Evolutionary conservation across 139 green algal species (phyloP).

Genomic region (Zygnema circumcarinatum): DNA sequence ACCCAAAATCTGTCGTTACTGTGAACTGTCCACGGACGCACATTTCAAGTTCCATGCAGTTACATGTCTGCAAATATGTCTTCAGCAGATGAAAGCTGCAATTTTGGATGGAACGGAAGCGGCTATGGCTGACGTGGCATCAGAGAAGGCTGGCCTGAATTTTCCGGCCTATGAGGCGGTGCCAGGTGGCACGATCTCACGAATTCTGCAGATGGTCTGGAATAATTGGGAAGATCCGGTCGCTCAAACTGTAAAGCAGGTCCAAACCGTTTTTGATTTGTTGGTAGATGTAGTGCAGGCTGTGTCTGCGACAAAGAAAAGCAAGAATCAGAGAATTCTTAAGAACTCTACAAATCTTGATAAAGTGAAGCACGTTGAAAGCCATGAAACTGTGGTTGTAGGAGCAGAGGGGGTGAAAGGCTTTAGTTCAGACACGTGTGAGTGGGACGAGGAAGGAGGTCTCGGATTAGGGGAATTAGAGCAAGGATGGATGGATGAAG

Average conservation of each 20-base stretch:
- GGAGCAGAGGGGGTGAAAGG: too few relatives aligned
- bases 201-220: conserved; percentile 59
- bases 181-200: neutral
- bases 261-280: conserved; percentile 58
- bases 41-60: conserved; percentile 61
- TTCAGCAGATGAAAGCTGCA: conserved; percentile 57
- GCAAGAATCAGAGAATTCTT: neutral
- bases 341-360: neutral
- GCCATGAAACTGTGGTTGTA: neutral
- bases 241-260: conserved; percentile 63
- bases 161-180: conserved; percentile 20
- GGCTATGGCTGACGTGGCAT: neutral
- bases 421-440: too few relatives aligned
- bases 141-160: neutral
- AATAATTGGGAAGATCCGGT: conserved; percentile 66
- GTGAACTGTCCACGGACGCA: conserved; percentile 35
- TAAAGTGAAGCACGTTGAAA: neutral
- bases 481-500: neutral
- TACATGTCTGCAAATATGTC: conserved; percentile 55
- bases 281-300: conserved; percentile 16
- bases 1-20: conserved; percentile 32
- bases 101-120: conserved; percentile 13
- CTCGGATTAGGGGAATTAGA: neutral
- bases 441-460: neutral
- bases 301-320: neutral